Base-by-base conservation (phyloP, 208 protist genomes). In the Crithidia brevicula region DNA sequence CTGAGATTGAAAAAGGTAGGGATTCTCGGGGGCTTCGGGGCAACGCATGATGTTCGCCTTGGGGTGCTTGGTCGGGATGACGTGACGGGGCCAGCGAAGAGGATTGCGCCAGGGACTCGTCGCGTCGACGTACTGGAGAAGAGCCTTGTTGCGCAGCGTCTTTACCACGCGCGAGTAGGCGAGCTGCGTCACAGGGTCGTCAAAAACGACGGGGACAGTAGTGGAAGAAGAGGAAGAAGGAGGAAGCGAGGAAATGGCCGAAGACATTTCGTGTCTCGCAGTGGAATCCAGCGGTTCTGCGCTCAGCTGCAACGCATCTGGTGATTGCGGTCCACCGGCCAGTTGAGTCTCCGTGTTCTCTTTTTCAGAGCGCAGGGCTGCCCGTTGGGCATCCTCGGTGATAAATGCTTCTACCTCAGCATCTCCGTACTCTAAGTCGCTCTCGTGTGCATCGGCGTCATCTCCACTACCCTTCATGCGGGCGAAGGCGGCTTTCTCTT, bases 51-150 rank as follows among this genome's bases (percentile, higher is more conserved):
- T 86, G 75, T 96, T 96, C 16, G 79, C 30, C 52, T 89, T 91
- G 15, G 86, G 86, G 65, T 93, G 85, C 56, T 93, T 92, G 0
- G 91, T 94, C 30, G 91, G 91, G n/a, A 96, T 33, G 4, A 94
- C 86, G 52, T 94, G 80, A 3, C 45, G 11, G 1, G 91, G 91
- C 88, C 91, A 96, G 27, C 81, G 40, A 16, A 96, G 70, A 15
- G 91, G 88, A 54, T 96, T 94, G 18, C 91, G 83, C 88, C 91
- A 96, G n/a, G 91, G 91, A 67, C 88, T 94, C 1, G 91, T 96
- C 33, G 84, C 65, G 16, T 75, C 25, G 23, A 96, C 77, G 65
- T 92, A 94, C 8, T 70, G 65, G 57, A 93, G 74, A 4, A 94
- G 72, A 0, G n/a, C 60, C 34, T 40, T 70, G 57, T 96, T 94